phyloP scores from a whole-genome alignment of 2,329 filamentous ascomycete genomes.

The Alternaria postmessia region DNA sequence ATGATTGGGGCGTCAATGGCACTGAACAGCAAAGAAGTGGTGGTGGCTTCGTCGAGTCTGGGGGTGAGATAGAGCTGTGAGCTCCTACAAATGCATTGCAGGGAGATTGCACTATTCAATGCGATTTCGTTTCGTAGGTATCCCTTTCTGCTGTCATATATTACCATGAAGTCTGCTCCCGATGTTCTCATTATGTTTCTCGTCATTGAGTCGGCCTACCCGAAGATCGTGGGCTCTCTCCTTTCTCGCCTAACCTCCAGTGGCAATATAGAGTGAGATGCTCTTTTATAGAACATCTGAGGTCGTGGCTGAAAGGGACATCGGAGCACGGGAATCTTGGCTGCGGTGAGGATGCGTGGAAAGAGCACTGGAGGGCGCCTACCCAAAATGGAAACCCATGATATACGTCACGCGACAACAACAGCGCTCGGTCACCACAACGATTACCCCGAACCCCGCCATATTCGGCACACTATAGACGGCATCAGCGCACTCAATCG shows the following conservation, averaged over 20 bases:
- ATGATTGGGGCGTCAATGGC: constrained; percentile 39
- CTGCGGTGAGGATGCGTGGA: not conserved
- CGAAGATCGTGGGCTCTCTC: not conserved
- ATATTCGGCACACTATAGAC: constrained; percentile 8
- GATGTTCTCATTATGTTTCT: not conserved
- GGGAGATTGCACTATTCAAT: not conserved
- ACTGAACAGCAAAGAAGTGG: constrained; percentile 18
- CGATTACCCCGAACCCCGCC: constrained; percentile 1
- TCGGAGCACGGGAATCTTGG: not conserved
- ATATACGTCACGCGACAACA: constrained; percentile 25
- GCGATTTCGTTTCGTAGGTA: not conserved
- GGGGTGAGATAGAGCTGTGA: constrained; percentile 11
- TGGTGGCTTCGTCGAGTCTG: constrained; percentile 25
- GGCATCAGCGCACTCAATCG: not conserved
- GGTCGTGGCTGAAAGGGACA: not conserved
- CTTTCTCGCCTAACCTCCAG: not conserved
- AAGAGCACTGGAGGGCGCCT: constrained; percentile 20
- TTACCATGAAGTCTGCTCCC: not conserved
- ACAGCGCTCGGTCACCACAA: constrained; percentile 12
- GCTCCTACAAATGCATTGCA: not conserved
- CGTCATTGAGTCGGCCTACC: not conserved
- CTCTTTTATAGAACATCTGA: not conserved
- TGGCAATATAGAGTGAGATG: too few relatives aligned
- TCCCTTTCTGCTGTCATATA: not conserved
- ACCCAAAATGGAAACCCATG: constrained; percentile 13